A percentile compares a stretch with the other conserved stretches of the same genome.
phyloP scores from a whole-genome alignment of 2,329 filamentous ascomycete species.

The Ceratocystis colombiana region DNA sequence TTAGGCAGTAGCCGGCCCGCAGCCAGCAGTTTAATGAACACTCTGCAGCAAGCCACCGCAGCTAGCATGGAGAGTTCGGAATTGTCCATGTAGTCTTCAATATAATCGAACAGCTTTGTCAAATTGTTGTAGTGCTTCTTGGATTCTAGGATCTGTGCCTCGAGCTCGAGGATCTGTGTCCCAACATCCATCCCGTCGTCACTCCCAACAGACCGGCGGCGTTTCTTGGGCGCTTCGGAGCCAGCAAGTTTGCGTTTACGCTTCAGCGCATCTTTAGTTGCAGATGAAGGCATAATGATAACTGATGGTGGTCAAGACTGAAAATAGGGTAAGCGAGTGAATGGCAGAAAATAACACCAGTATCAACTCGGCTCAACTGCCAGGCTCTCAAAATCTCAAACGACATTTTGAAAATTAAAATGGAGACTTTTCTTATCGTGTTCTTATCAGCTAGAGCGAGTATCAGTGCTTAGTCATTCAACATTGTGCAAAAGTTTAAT shows the following conservation, averaged over 20 bases:
- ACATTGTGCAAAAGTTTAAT: constrained; percentile 8
- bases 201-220: constrained; percentile 41
- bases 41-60: constrained; percentile 70
- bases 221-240: constrained; percentile 42
- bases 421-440: constrained; percentile 26
- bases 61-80: constrained; percentile 54
- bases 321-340: not conserved
- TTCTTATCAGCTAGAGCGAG: not conserved
- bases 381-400: not conserved
- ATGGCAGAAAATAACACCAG: not conserved
- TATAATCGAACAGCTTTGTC: constrained; percentile 52
- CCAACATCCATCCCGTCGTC: constrained; percentile 44
- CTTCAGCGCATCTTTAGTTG: constrained; percentile 35
- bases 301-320: not conserved
- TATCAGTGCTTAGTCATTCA: not conserved
- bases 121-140: constrained; percentile 91
- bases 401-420: constrained; percentile 27
- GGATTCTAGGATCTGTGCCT: constrained; percentile 73
- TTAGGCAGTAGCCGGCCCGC: constrained; percentile 59
- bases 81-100: constrained; percentile 41
- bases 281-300: constrained; percentile 23
- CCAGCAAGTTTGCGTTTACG: constrained; percentile 40
- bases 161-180: constrained; percentile 61
- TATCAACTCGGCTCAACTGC: not conserved
- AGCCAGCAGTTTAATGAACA: constrained; percentile 73